Evolutionary conservation across 345 rosid species (phyloP), one percentile per base, ranked within the genome.

Genomic region (Eucalyptus shirleyi): DNA sequence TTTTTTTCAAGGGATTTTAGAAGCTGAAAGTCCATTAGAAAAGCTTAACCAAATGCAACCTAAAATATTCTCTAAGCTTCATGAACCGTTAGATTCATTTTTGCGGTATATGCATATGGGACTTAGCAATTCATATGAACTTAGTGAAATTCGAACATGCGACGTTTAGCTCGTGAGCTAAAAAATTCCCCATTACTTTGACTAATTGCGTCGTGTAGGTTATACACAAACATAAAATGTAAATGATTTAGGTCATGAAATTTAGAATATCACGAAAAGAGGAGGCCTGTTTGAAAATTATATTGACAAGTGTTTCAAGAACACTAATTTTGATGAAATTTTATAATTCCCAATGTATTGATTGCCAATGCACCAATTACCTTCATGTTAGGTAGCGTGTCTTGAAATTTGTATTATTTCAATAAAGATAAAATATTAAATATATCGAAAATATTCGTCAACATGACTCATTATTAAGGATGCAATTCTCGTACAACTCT

Each of bases 21-120:
- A 21, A 0, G 11, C 0, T 53, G 0, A 4, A 53, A 21, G 4
- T 9, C 5, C 2, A 1, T 53, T 53, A 4, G 4, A 8, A 21
- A 53, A 21, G 59, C 59, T 8, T 9, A 53, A 53, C 59, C 59
- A 21, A 53, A 53, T 0, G 11, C 0, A 53, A 53, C 11, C 10
- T 21, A 53, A 37, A 77, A 19, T 14, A 21, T 77, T 5, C 30
- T 6, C 8, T 21, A 77, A 19, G 42, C 4, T 21, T 40, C 47
- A 21, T 37, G 47, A 77, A 77, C 9, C 1, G 5, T 62, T 30
- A 16, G 9, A 62, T 62, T 62, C 72, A 30, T 30, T 62, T 53
- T 53, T 53, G 26, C 0, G 2, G 26, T 53, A 53, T 53, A 53
- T 53, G 59, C 23, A n/a, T 67, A 28, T 32, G 21, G 37, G 80